Evolutionary conservation across 139 green algal species (phyloP), one percentile per base, ranked within the genome.

Genomic region (Mesostigma viride): DNA sequence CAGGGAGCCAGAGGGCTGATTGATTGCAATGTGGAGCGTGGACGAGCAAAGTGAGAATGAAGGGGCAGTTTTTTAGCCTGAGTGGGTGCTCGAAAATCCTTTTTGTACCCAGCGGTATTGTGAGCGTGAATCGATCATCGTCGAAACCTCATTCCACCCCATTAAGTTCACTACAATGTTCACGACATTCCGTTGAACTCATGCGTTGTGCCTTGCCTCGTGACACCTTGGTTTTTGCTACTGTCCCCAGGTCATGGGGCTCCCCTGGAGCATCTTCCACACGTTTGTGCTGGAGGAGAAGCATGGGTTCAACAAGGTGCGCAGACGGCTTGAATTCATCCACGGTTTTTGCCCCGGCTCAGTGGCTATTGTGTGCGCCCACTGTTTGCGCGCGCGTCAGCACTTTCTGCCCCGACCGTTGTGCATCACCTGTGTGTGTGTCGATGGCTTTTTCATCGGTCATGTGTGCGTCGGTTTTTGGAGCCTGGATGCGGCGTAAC

Each of bases 231-330:
- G 40, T 17, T 14, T 53, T 14, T 53, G 40, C 40, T 53, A 17
- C n/a, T 62, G 17, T 27, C 22, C 14, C 22, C 60, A 67, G 56
- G 28, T 84, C 3, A 67, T 85, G 62, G 69, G 70, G 24, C 31
- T 95, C 58, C 89, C 89, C 0, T 96, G 83, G 82, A 78, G 59
- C 4, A 34, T 83, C 2, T 96, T 87, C 75, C 65, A 17, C 14
- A 95, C 88, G 0, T 95, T 93, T 73, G 77, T 88, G 0, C 58
- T 93, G 1, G 87, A 93, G 62, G 36, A 85, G 32, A 65, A 71
- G 6, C 89, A 96, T 62, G 89, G 89, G 44, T 96, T 96, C 83
- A 95, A 95, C 85, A 67, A 45, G 61, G 57, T 63, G 90, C 90
- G 65, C 86, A 89, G 67, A 30, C 26, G 22, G 14, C 22, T 59